Conservation (phyloP, 169 alveolate species). For the Amoebophrya sp. region DNA sequence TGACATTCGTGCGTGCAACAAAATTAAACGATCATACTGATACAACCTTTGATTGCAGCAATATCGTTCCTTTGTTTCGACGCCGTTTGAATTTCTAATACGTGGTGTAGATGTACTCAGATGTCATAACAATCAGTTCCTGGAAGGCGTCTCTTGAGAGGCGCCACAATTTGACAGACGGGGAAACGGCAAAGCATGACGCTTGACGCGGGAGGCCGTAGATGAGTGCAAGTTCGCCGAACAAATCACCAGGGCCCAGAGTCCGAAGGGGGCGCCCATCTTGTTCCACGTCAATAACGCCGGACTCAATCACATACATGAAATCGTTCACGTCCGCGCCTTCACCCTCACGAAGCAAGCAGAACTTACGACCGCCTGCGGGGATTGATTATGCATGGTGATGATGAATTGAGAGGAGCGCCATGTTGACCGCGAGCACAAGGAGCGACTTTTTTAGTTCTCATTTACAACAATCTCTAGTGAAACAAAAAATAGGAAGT, state of each 20-base stretch:
- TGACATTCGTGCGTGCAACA: too few species aligned
- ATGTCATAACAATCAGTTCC: not conserved
- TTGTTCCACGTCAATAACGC: not conserved
- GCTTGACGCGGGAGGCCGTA: slow-evolving; percentile 5
- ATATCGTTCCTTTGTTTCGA: too few species aligned
- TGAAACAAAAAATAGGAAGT: not conserved
- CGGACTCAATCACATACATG: not conserved
- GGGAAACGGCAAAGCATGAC: not conserved
- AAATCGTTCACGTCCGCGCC: not conserved
- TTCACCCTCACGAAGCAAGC: not conserved
- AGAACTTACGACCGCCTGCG: not conserved
- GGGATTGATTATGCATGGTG: not conserved
- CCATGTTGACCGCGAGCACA: not conserved
- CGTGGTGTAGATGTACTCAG: too few species aligned
- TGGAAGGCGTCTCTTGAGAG: not conserved
- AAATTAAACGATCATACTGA: too few species aligned
- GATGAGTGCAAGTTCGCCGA: not conserved
- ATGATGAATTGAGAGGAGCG: not conserved
- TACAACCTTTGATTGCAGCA: too few species aligned
- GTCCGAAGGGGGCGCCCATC: not conserved
- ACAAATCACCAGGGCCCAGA: not conserved
- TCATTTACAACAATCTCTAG: too few species aligned
- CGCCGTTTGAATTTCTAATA: too few species aligned
- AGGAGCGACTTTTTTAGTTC: not conserved
- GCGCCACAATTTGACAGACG: not conserved